Conservation (phyloP, 129 eudicot species). For the Cynara cardunculus region DNA sequence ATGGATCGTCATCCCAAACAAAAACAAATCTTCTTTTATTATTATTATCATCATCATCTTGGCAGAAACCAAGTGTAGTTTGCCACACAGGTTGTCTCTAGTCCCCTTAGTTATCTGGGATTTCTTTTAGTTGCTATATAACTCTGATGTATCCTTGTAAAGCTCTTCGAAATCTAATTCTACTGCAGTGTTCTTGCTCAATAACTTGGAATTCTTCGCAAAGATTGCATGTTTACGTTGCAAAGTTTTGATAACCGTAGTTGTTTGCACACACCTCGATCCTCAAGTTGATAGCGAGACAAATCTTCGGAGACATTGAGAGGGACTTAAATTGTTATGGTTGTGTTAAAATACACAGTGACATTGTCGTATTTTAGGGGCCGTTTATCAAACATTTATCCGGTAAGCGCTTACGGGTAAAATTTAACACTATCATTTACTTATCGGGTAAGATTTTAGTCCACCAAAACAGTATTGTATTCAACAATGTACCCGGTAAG, state of each 20-base stretch:
- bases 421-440: no score
- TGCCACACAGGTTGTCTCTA: slow-evolving; percentile 20
- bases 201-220: background rate
- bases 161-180: slow-evolving; percentile 9
- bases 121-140: slow-evolving; percentile 17
- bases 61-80: background rate
- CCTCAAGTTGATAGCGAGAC: no score
- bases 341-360: no score
- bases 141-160: slow-evolving; percentile 27
- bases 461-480: no score
- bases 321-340: no score
- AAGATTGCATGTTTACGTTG: background rate
- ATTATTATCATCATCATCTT: background rate
- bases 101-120: slow-evolving; percentile 6
- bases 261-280: no score
- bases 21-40: background rate
- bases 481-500: no score
- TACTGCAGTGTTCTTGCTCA: background rate
- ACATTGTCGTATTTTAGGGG: no score
- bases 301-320: no score
- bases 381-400: no score
- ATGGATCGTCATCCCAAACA: background rate
- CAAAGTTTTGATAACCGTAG: background rate
- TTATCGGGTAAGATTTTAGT: no score
- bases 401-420: no score